Evolutionary conservation across 1,139 yeast species (phyloP), one percentile per base, ranked within the genome.

Genomic region (Lodderomyces metapsilosis): DNA sequence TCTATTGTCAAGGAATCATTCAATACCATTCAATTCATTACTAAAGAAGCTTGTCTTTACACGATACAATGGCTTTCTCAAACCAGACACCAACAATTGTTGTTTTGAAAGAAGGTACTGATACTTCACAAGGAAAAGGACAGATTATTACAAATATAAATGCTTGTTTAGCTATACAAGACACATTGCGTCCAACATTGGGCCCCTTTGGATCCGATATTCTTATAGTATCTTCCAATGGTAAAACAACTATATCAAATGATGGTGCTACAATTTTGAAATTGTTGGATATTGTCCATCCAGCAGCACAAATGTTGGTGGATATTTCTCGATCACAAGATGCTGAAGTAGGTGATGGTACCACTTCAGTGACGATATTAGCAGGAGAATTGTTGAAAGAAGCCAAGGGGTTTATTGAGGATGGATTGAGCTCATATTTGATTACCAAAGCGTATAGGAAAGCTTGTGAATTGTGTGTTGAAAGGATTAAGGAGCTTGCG

Each of bases 291-390:
- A 95, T 94, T 45, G 97, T 94, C 21, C 99, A 92, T 60, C 98
- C 99, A 5, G 98, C 98, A 12, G 98, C 98, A 10, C 86, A 87
- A 61, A 84, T 92, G 62, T 71, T 92, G 52, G 98, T 92, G 41
- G 99, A 92, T 62, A 88, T 92, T 46, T 88, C 97, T 11, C 79
- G 96, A 58, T 84, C 98, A 1, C 99, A 92, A 67, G 99, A 92
- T 65, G 96, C 97, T 17, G 99, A 92, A 66, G 98, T 92, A 44
- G 99, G 99, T 49, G 99, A 92, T 64, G 99, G 99, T 52, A 92
- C 99, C 33, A 92, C 98, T 0, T 84, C 96, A 33, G 98, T 94
- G 11, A 88, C 98, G 1, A 77, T 92, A 37, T 67, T 92, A 50
- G 98, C 98, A 1, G 97, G 98, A 43, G 98, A 92, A 66, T 76